phyloP scores from a whole-genome alignment of 495 filamentous ascomycete genomes.

The Penicillium pancosmium region DNA sequence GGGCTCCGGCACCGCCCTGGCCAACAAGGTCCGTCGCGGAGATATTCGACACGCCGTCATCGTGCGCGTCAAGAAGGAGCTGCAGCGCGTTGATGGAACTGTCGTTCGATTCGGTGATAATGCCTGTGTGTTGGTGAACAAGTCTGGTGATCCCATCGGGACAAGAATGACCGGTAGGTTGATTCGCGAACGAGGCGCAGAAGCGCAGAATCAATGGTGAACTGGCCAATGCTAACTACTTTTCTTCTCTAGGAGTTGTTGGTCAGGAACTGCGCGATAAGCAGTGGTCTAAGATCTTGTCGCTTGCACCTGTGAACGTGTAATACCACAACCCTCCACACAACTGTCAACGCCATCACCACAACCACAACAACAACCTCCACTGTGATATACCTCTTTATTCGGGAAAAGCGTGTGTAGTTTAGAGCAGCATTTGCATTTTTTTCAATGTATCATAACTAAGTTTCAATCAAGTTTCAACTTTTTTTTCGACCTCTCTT shows the following conservation, averaged over 20 bases:
- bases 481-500: no score
- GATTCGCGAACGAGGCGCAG: not conserved
- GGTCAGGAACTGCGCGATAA: constrained; percentile 83
- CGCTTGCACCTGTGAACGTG: constrained; percentile 90
- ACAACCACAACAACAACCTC: constrained; percentile 3
- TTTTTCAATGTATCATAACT: constrained; percentile 38
- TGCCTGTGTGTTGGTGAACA: constrained; percentile 96
- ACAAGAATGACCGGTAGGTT: constrained; percentile 81
- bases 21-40: constrained; percentile 92
- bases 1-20: constrained; percentile 58
- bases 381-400: constrained; percentile 17
- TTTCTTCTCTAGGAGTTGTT: constrained; percentile 63
- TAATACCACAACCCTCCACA: constrained; percentile 53
- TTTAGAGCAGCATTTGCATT: constrained; percentile 29
- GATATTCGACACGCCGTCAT: constrained; percentile 97
- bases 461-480: no score
- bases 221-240: constrained; percentile 26
- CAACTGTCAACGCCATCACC: not conserved
- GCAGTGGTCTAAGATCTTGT: constrained; percentile 97
- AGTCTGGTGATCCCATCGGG: constrained; percentile 93
- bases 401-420: constrained; percentile 36
- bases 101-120: constrained; percentile 96
- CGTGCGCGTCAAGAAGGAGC: constrained; percentile 85
- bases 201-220: not conserved
- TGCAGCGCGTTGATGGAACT: constrained; percentile 83